phyloP scores from a whole-genome alignment of 257 asterid species.

The Solanum dulcamara region DNA sequence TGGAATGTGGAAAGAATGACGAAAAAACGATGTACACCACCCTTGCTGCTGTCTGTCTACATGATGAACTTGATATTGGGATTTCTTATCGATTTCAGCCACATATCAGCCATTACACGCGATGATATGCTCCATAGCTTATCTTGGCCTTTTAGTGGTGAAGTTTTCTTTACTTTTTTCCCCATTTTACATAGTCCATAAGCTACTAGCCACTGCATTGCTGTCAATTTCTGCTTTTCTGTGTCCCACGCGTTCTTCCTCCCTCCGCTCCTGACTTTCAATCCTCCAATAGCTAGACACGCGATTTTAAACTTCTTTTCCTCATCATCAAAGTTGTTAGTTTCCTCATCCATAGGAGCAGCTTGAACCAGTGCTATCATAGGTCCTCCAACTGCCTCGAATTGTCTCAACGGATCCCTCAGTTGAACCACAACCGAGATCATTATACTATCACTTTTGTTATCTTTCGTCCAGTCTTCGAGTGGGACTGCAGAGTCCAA shows the following conservation, averaged over 20 bases:
- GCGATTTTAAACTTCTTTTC: slow-evolving; percentile 48
- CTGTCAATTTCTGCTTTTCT: slow-evolving; percentile 77
- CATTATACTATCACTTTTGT: slow-evolving; percentile 7
- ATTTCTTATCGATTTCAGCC: slow-evolving; percentile 88
- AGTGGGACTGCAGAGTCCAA: slow-evolving; percentile 50
- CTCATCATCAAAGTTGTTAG: slow-evolving; percentile 14
- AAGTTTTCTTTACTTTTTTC: slow-evolving; percentile 38
- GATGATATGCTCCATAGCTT: slow-evolving; percentile 74
- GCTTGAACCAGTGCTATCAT: slow-evolving; percentile 57
- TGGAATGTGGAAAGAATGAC: not conserved
- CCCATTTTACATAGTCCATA: slow-evolving; percentile 59
- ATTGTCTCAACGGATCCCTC: slow-evolving; percentile 80
- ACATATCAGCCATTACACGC: slow-evolving; percentile 84
- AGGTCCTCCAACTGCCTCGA: slow-evolving; percentile 86
- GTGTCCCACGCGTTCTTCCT: slow-evolving; percentile 45
- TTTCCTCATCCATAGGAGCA: not conserved
- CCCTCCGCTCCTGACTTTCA: slow-evolving; percentile 32
- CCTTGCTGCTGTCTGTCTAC: slow-evolving; percentile 4
- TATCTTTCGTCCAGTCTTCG: slow-evolving; percentile 43
- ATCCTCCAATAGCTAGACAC: slow-evolving; percentile 58
- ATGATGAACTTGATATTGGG: slow-evolving; percentile 71
- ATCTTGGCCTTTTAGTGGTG: slow-evolving; percentile 34
- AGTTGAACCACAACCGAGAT: slow-evolving; percentile 49
- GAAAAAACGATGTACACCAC: not conserved
- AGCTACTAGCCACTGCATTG: slow-evolving; percentile 73